phyloP scores from a whole-genome alignment of 2,329 filamentous ascomycete genomes.

The Dactylellina cionopaga region DNA sequence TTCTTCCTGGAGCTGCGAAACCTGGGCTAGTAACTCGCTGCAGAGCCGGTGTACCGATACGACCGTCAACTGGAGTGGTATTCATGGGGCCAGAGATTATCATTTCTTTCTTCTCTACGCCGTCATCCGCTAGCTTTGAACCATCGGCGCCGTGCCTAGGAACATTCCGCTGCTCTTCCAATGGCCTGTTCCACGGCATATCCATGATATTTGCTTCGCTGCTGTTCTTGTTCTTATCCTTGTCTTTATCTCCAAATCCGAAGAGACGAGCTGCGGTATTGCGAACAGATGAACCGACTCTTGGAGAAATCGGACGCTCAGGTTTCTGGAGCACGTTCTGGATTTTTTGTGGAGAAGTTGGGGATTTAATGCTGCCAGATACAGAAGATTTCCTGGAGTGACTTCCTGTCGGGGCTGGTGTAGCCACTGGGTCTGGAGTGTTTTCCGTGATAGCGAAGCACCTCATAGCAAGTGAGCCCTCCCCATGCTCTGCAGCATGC shows the following conservation, averaged over 20 bases:
- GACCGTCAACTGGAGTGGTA: slow-evolving; percentile 44
- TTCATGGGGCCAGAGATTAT: slow-evolving; percentile 50
- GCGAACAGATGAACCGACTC: slow-evolving; percentile 47
- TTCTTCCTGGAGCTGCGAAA: slow-evolving; percentile 40
- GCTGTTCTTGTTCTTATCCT: slow-evolving; percentile 33
- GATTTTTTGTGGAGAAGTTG: slow-evolving; percentile 40
- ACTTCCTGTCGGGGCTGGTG: slow-evolving; percentile 25
- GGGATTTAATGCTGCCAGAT: slow-evolving; percentile 49
- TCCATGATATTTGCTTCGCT: slow-evolving; percentile 51
- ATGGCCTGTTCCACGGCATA: slow-evolving; percentile 50
- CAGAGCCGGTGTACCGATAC: slow-evolving; percentile 46
- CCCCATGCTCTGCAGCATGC: slow-evolving; percentile 83
- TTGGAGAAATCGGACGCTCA: slow-evolving; percentile 42
- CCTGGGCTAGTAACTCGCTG: slow-evolving; percentile 44
- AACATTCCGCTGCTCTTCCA: slow-evolving; percentile 29
- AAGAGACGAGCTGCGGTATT: slow-evolving; percentile 42
- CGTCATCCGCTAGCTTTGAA: slow-evolving; percentile 3
- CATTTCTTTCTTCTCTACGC: slow-evolving; percentile 47
- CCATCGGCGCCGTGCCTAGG: slow-evolving; percentile 19
- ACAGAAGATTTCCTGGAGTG: slow-evolving; percentile 48
- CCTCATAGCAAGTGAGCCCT: slow-evolving; percentile 78
- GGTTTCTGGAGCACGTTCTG: slow-evolving; percentile 33
- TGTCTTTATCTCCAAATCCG: slow-evolving; percentile 48
- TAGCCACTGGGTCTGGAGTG: slow-evolving; percentile 30
- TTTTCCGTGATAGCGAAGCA: slow-evolving; percentile 50